Evolutionary conservation across 352 stramenopile genomes (phyloP).

Genomic region (Aphanomyces euteiches): DNA sequence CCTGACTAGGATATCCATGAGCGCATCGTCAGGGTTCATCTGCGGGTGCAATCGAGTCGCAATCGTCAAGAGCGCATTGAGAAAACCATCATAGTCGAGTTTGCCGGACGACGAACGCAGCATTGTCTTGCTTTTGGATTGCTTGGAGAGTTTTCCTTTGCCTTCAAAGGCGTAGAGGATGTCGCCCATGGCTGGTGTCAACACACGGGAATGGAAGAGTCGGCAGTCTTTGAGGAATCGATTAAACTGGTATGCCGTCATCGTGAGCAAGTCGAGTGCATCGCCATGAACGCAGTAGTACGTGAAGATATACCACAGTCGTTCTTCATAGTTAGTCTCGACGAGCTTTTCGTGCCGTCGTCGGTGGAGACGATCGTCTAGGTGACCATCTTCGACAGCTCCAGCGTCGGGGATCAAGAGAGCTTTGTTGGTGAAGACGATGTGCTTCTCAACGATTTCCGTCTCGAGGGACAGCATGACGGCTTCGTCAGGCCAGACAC

Average conservation of each 20-base stretch:
- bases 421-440: conserved; percentile 53
- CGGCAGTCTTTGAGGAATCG: conserved; percentile 57
- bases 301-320: conserved; percentile 75
- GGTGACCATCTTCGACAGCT: not conserved
- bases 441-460: conserved; percentile 46
- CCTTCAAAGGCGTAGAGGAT: conserved; percentile 80
- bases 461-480: conserved; percentile 55
- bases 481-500: conserved; percentile 75
- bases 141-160: conserved; percentile 47
- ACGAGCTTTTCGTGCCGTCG: not conserved
- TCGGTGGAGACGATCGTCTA: not conserved
- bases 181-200: conserved; percentile 66
- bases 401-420: not conserved
- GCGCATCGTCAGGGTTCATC: conserved; percentile 48
- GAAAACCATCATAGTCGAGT: conserved; percentile 76
- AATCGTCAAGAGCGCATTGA: conserved; percentile 74
- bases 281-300: conserved; percentile 80
- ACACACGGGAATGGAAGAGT: conserved; percentile 40
- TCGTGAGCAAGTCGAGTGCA: conserved; percentile 62
- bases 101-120: conserved; percentile 45
- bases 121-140: not conserved
- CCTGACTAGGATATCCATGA: conserved; percentile 55
- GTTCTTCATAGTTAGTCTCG: conserved; percentile 42
- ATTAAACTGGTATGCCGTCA: conserved; percentile 73
- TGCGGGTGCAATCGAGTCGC: conserved; percentile 37